These are phyloP conservation scores for Theileria orientalis DNA, from an alignment of 169 alveolate species.

Conservation along the genomic window DNA sequence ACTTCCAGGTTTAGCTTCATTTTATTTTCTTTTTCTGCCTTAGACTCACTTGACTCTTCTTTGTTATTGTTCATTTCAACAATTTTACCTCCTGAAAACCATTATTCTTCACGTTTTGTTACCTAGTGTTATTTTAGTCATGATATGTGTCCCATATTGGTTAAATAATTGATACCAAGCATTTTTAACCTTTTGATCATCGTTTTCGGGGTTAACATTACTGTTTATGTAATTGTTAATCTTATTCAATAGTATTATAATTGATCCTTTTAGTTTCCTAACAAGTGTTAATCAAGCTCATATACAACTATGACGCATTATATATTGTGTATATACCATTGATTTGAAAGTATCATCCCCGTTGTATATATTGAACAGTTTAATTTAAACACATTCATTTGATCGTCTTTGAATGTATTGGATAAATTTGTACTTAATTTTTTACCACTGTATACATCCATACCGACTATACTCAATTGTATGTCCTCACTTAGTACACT, in stretches of 20 bases:
- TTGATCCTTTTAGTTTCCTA: constrained; percentile 4
- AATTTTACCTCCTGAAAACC: constrained; percentile 9
- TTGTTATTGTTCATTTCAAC: background rate
- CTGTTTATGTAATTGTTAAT: background rate
- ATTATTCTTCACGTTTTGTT: background rate
- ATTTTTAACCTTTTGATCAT: constrained; percentile 6
- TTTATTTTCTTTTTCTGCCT: background rate
- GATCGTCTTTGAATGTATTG: background rate
- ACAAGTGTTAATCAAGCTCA: background rate
- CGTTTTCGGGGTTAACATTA: background rate
- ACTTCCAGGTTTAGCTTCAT: constrained; percentile 4
- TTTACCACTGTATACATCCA: background rate
- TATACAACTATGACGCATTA: background rate
- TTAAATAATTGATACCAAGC: constrained; percentile 13
- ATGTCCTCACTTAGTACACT: constrained; percentile 46
- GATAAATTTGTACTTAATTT: background rate
- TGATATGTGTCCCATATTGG: constrained; percentile 19
- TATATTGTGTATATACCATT: constrained; percentile 30
- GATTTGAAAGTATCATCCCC: constrained; percentile 56
- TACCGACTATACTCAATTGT: constrained; percentile 9
- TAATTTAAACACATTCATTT: constrained; percentile 8
- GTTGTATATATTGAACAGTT: constrained; percentile 59
- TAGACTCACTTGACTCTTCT: background rate
- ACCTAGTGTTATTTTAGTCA: constrained; percentile 26
- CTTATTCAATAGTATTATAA: constrained; percentile 5